Evolutionary conservation across 805 yeast species (phyloP).

Genomic region (Spathaspora boniae): DNA sequence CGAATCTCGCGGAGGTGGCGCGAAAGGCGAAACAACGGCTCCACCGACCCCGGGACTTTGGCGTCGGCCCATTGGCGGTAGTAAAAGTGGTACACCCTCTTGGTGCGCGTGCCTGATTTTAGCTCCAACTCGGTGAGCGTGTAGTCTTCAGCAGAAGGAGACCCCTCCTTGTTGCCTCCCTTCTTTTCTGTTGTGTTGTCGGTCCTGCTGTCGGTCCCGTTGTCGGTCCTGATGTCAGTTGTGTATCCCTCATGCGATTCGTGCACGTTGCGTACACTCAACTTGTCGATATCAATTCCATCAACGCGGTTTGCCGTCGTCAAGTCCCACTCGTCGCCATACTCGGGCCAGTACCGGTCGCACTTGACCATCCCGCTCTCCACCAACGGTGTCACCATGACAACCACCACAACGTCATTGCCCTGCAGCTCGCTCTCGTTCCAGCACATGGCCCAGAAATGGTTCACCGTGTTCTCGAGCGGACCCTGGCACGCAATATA

Average conservation of each 20-base stretch:
- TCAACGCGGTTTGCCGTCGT: slow-evolving; percentile 17
- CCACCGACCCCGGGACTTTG: slow-evolving; percentile 31
- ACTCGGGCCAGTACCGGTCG: slow-evolving; percentile 38
- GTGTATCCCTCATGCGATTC: too few species aligned
- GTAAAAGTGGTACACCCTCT: slow-evolving; percentile 36
- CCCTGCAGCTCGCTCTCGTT: slow-evolving; percentile 26
- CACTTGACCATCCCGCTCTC: slow-evolving; percentile 43
- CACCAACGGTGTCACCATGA: slow-evolving; percentile 50
- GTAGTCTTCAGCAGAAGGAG: slow-evolving; percentile 14
- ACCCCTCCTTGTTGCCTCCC: too few species aligned
- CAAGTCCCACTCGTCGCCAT: slow-evolving; percentile 18
- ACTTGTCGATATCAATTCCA: slow-evolving; percentile 16
- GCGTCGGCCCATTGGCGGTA: slow-evolving; percentile 46
- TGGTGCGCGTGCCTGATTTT: slow-evolving; percentile 13
- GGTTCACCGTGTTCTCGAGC: slow-evolving; percentile 31
- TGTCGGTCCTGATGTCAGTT: slow-evolving; percentile 1
- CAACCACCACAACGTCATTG: slow-evolving; percentile 25
- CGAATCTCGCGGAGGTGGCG: slow-evolving; percentile 15
- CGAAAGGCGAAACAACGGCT: slow-evolving; percentile 26
- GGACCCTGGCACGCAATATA: slow-evolving; percentile 77
- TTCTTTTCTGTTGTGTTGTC: slow-evolving; percentile 4
- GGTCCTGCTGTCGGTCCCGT: too few species aligned
- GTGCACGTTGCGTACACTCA: slow-evolving; percentile 15
- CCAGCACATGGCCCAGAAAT: slow-evolving; percentile 49
- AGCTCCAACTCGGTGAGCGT: slow-evolving; percentile 25